Evolutionary conservation across 257 asterid species (phyloP), one percentile per base, ranked within the genome.

Genomic region (Plantago major): DNA sequence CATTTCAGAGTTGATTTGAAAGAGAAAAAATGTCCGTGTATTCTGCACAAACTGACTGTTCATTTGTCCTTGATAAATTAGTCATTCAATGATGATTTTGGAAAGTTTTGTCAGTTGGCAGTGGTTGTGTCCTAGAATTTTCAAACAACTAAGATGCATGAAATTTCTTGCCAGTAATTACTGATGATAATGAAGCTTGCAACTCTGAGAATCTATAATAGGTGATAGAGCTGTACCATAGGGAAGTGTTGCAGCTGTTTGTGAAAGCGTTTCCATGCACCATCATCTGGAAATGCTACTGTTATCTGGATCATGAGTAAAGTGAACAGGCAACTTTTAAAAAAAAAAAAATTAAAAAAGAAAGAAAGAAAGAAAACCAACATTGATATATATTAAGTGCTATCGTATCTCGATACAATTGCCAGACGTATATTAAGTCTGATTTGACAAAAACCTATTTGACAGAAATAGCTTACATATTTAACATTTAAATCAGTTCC

Each of bases 211-310:
- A 69, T 68, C 55, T 11, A 57, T 19, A 46, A 64, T 18, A 40
- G 37, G 64, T 33, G 45, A 56, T 60, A 53, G 73, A 66, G 64
- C 26, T 59, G 52, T 89, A 93, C 99, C 94, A 76, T 87, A 6
- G 99, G 99, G 63, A 93, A 93, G 83, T 93, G 99, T 77, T 93
- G 99, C 38, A 93, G 87, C 82, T 87, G 99, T 83, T 89, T 87
- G 89, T 93, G 90, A 74, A 93, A 93, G 62, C 99, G 87, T 78
- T 93, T 93, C 97, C 99, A 89, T 46, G 99, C 97, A 55, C 99
- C 97, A 76, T 93, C 99, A 65, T 93, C 99, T 14, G 99, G 99
- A 73, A 93, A 93, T 60, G 99, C 99, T 68, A 93, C 67, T 46
- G 97, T 79, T 79, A 93, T 85, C 99, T 93, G 73, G 51, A 73